Conservation (phyloP, 2,329 filamentous ascomycete species). For the Ploettnerulaceae sp. region DNA sequence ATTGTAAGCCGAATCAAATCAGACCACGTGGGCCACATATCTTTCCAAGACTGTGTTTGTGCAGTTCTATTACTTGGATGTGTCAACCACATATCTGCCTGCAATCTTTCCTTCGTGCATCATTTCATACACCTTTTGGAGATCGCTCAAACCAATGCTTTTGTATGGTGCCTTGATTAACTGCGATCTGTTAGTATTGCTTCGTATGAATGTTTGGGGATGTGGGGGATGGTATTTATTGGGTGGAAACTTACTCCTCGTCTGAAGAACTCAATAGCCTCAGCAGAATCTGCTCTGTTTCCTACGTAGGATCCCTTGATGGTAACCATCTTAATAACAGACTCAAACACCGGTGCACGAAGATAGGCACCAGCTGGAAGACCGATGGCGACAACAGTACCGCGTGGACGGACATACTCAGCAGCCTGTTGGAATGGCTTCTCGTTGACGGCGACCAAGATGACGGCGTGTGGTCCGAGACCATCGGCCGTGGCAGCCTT, state of each 20-base stretch:
- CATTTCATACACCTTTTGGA: constrained; percentile 74
- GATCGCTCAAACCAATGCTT: constrained; percentile 72
- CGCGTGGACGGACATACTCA: constrained; percentile 76
- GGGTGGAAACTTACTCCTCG: constrained; percentile 51
- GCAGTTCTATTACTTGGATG: too few relatives aligned
- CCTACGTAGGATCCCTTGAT: constrained; percentile 95
- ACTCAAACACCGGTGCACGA: constrained; percentile 81
- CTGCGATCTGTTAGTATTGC: not conserved
- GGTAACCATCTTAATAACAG: constrained; percentile 81
- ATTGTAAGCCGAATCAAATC: too few relatives aligned
- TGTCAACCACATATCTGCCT: too few relatives aligned
- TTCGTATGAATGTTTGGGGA: not conserved
- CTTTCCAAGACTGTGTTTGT: too few relatives aligned
- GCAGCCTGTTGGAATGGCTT: constrained; percentile 94
- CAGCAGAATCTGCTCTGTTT: constrained; percentile 79
- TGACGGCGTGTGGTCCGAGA: constrained; percentile 79
- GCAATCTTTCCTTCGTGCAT: constrained; percentile 51
- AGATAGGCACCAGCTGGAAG: constrained; percentile 77
- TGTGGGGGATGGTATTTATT: not conserved
- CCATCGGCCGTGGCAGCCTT: constrained; percentile 75
- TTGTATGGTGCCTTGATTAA: constrained; percentile 81
- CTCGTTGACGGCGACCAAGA: constrained; percentile 81
- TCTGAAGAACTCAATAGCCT: constrained; percentile 86
- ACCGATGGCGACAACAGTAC: constrained; percentile 83
- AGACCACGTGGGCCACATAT: too few relatives aligned